Base-by-base conservation (phyloP, 2,329 filamentous ascomycete genomes). In the Penicillium sp. region DNA sequence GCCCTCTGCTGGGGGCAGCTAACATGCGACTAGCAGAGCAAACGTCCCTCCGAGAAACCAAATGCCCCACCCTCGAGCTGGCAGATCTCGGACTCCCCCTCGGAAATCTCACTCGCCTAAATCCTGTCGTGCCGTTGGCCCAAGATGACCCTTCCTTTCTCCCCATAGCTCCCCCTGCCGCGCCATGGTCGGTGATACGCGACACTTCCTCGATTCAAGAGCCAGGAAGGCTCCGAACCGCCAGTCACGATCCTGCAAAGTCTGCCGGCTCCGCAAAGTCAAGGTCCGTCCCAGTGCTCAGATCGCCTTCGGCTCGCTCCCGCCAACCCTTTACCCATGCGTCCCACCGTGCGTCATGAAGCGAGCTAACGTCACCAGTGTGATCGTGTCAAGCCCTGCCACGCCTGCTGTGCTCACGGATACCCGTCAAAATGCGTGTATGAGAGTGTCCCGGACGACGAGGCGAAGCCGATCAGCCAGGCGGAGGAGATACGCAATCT, bases 371-470 rank as follows among this genome's bases (percentile, higher is more conserved):
- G 44, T 49, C 18, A 32, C 44, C 61, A 74, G 71, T 74, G 71
- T 57, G 71, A 74, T 53, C 70, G 71, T 44, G 67, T 74, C 24
- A 70, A 70, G 51, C 71, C 71, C 50, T 74, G 71, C 53, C 70
- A 74, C 54, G 71, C 71, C 48, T 74, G 71, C 55, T 74, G 71
- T 53, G 70, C 71, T 7, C 71, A 74, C 58, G 71, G 71, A 4
- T 71, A 74, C 47, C 71, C 71, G 1, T 73, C 71, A 14, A 68
- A 70, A 59, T 74, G 71, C 50, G 64, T 70, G 10, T 74, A 73
- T 54, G 71, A 74, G n/a, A 58, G 53, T 6, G 50, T 64, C 8
- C 61, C 67, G 3, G 71, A 69, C 7, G 71, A 73, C 29, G 68
- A 70, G 27, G 60, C 65, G 32, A 63, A 62, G 31, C 71, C 71